A percentile compares a stretch with the other conserved stretches of the same genome.
Evolutionary conservation across 495 filamentous ascomycete genomes (phyloP).

Genomic region (Clohesyomyces aquaticus): DNA sequence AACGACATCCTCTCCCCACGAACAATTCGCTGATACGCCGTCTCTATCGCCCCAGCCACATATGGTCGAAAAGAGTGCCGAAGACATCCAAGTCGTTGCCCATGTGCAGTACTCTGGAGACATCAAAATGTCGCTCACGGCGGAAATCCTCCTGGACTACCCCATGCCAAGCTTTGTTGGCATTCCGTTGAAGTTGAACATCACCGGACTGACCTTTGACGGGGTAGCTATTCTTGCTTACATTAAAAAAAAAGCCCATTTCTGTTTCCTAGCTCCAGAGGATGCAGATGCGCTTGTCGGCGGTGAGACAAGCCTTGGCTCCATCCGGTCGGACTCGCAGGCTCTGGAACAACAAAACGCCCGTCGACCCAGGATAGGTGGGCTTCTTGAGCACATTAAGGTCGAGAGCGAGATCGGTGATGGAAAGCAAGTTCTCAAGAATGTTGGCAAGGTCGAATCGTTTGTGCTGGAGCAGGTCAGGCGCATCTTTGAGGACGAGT

Average conservation of each 20-base stretch:
- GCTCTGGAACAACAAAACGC: conserved; percentile 18
- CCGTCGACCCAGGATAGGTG: conserved; percentile 61
- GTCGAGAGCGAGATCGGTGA: conserved; percentile 98
- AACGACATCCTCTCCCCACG: conserved; percentile 16
- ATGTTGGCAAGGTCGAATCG: conserved; percentile 96
- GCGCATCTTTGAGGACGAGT: conserved; percentile 96
- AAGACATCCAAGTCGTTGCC: conserved; percentile 86
- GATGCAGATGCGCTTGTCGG: conserved; percentile 68
- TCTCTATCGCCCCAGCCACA: conserved; percentile 39
- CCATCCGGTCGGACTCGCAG: conserved; percentile 52
- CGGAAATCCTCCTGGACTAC: conserved; percentile 94
- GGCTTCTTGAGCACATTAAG: conserved; percentile 84
- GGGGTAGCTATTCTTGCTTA: conserved; percentile 90
- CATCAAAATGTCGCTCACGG: conserved; percentile 81
- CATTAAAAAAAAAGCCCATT: conserved; percentile 79
- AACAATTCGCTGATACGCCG: conserved; percentile 24
- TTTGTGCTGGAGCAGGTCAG: conserved; percentile 97
- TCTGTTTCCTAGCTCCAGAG: conserved; percentile 88
- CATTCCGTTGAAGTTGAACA: conserved; percentile 86
- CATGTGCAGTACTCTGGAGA: conserved; percentile 87
- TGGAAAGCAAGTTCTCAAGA: conserved; percentile 92
- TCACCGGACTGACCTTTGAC: conserved; percentile 93
- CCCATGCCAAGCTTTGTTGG: conserved; percentile 96
- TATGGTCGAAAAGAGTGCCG: conserved; percentile 44
- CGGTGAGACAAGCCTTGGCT: conserved; percentile 42